Base-by-base conservation (phyloP, 768 basidiomycete species). In the Neoboletus magnificus region DNA sequence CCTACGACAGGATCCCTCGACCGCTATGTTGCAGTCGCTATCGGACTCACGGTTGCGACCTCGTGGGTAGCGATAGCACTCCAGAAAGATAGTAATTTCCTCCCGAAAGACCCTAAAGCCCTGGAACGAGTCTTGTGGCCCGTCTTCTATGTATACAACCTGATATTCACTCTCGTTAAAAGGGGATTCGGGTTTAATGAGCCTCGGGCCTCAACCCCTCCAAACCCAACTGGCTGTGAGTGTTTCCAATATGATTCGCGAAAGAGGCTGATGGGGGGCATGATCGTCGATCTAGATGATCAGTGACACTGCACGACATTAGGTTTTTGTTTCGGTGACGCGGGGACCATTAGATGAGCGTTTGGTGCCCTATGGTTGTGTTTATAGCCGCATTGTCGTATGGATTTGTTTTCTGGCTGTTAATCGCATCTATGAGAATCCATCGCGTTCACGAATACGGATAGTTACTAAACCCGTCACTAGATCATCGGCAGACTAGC, bases 21-120 rank as follows among this genome's bases (percentile, higher is more conserved):
- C 2, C 71, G 69, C 39, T 84, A 77, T 49, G 16, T 78, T 13
- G 74, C 64, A 6, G 62, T 73, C 1, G 75, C 82, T 2, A 46
- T 83, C 3, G 72, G 74, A 0, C 70, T 86, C 29, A 86, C 85
- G 1, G 11, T 79, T 18, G 40, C 74, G 4, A 83, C 84, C 8
- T 67, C 81, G 22, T 86, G 83, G 83, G 54, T 83, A 23, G 77
- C 82, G 23, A 73, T 85, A 32, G 76, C 82, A 3, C 77, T 82
- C 60, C 82, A 84, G 42, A 36, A 22, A 25, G 54, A 63, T 3
- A 71, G 65, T 3, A 0, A 15, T 15, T 65, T 72, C 48, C 59
- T 57, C 30, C 37, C 32, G 8, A 1, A 11, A 5, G 16, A 52
- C 1, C 5, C 25, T 46, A 23, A 22, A 10, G 12, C 57, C 7